phyloP scores from a whole-genome alignment of 805 yeast genomes.

The Yarrowia porcina region DNA sequence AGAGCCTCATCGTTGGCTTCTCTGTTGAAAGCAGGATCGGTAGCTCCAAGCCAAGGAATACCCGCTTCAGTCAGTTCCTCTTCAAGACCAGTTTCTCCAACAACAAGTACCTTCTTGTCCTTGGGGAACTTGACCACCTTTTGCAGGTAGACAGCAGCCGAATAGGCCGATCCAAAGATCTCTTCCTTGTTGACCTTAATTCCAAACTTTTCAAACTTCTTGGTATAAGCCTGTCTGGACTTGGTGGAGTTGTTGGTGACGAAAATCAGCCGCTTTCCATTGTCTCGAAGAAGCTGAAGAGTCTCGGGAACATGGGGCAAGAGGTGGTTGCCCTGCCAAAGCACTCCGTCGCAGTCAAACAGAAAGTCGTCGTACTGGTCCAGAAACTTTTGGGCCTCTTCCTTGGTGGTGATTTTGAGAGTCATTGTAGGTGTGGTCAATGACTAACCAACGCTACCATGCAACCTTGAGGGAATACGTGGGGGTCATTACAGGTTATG shows the following conservation, averaged over 20 bases:
- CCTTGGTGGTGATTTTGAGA: slow-evolving; percentile 32
- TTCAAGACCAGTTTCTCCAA: slow-evolving; percentile 85
- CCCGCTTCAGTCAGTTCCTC: slow-evolving; percentile 76
- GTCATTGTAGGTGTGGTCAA: not conserved
- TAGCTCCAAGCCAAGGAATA: slow-evolving; percentile 75
- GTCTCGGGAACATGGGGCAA: slow-evolving; percentile 80
- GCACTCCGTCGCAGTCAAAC: slow-evolving; percentile 96
- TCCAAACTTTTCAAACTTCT: slow-evolving; percentile 66
- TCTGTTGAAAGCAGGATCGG: slow-evolving; percentile 55
- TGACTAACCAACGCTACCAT: not conserved
- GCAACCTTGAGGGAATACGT: slow-evolving; percentile 4
- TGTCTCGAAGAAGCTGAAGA: slow-evolving; percentile 51
- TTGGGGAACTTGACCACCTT: slow-evolving; percentile 72
- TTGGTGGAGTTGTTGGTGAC: slow-evolving; percentile 96
- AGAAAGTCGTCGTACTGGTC: slow-evolving; percentile 75
- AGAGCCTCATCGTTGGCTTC: slow-evolving; percentile 53
- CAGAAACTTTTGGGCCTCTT: slow-evolving; percentile 46
- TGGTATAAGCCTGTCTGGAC: slow-evolving; percentile 70
- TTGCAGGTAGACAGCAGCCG: slow-evolving; percentile 80
- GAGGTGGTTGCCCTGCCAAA: slow-evolving; percentile 85
- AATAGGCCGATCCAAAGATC: slow-evolving; percentile 88
- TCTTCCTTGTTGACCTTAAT: slow-evolving; percentile 52
- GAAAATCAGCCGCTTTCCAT: slow-evolving; percentile 70
- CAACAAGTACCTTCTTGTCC: slow-evolving; percentile 76
- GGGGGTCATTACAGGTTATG: slow-evolving; percentile 6